These are phyloP conservation scores for Penicillium sclerotiorum DNA, from an alignment of 2,329 filamentous ascomycete genomes.

Conservation along the genomic window DNA sequence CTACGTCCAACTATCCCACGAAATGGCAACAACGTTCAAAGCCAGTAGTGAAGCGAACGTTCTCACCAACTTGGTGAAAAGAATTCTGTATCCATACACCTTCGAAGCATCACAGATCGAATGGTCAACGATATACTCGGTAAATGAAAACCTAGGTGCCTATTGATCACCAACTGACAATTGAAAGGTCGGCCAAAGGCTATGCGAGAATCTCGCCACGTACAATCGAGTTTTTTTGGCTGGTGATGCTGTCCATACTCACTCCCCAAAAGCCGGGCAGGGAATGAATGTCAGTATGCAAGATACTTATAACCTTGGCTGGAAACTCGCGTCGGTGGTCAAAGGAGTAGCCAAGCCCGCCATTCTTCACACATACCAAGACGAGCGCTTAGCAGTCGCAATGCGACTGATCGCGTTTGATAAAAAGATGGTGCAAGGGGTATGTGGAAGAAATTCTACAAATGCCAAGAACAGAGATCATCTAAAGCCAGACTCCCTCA, in stretches of 20 bases:
- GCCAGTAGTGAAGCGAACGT: not conserved
- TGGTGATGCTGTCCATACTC: constrained; percentile 45
- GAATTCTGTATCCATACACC: not conserved
- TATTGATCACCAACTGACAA: not conserved
- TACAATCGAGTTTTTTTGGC: constrained; percentile 10
- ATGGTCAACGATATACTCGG: not conserved
- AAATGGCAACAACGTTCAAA: not conserved
- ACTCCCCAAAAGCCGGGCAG: constrained; percentile 69
- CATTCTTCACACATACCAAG: constrained; percentile 53
- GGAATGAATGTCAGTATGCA: constrained; percentile 54
- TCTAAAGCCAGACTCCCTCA: not conserved
- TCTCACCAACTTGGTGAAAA: not conserved
- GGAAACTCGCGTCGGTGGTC: constrained; percentile 57
- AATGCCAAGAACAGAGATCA: not conserved
- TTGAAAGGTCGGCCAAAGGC: not conserved
- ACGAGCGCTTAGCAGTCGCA: constrained; percentile 53
- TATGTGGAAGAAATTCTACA: not conserved
- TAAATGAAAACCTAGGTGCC: not conserved
- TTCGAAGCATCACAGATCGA: not conserved
- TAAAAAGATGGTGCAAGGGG: constrained; percentile 4
- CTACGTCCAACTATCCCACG: constrained; percentile 15
- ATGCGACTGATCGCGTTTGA: constrained; percentile 13
- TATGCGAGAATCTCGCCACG: not conserved
- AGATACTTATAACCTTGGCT: constrained; percentile 60
- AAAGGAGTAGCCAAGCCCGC: constrained; percentile 38